Evolutionary conservation across 140 eudicot species (phyloP), one percentile per base, ranked within the genome.

Genomic region (Oenanthe javanica): DNA sequence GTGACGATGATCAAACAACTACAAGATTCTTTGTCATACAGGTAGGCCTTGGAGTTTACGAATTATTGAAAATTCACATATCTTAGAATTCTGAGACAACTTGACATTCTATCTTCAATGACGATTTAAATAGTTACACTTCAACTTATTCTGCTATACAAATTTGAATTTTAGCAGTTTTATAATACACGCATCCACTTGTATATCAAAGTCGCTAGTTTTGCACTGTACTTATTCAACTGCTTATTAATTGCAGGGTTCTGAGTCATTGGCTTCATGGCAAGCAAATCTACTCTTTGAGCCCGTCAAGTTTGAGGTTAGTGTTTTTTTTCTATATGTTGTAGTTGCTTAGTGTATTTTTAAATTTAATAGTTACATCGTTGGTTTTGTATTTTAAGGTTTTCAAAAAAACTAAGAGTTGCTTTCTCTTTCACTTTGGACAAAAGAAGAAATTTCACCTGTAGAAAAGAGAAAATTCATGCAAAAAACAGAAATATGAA

Each of bases 241-340:
- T 75, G 40, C 42, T 75, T 2, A 40, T 83, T 57, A 52, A 27
- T 72, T 83, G 74, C 77, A 88, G 87, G 98, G 98, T 12, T 92
- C 98, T 5, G 98, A 94, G 84, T 89, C 97, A 46, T 82, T 94
- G 42, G 89, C 97, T 67, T 94, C 98, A 43, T 94, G 98, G 97
- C 92, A 92, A 79, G 98, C 97, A 43, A 94, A 96, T 84, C 87
- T 96, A 80, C 91, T 96, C 63, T 96, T 96, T 50, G 98, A 96
- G 86, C 99, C 99, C 25, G 77, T 96, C 80, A 83, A 88, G 50
- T 93, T 96, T 85, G 99, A 93, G 95, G 97, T 92, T 50, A 43
- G 27, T n/a, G 18, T 75, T 13, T n/a, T 13, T n/a, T 25, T 76
- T 15, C 10, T 49, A 3, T 50, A 14, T 3, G 12, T 76, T 1